Evolutionary conservation across 371 early-diverging fungal genomes (phyloP).

Genomic region (Mucor racemosus): DNA sequence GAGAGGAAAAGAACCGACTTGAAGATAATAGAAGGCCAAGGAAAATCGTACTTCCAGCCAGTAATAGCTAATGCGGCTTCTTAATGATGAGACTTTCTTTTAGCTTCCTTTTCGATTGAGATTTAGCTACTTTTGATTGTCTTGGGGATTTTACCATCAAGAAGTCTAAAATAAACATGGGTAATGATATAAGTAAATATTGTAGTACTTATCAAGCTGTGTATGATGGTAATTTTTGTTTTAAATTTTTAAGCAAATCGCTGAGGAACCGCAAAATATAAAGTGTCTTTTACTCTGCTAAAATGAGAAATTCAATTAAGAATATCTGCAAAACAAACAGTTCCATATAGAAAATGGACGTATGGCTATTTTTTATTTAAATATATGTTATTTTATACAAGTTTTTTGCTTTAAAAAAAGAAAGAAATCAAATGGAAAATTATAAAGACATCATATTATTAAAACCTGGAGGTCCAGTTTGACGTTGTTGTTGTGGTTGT

Average conservation of each 20-base stretch:
- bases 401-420: not conserved
- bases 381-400: conserved; percentile 4
- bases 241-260: no score
- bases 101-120: not conserved
- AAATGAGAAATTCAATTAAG: no score
- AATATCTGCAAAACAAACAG: not conserved
- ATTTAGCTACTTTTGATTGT: not conserved
- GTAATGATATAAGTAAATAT: no score
- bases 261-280: no score
- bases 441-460: conserved; percentile 27
- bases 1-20: conserved; percentile 6
- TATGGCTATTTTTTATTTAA: not conserved
- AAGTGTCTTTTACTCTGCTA: no score
- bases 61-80: not conserved
- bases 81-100: not conserved
- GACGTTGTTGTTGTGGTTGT: not conserved
- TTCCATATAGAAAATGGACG: not conserved
- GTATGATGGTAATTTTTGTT: no score
- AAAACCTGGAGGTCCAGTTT: conserved; percentile 10
- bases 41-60: not conserved
- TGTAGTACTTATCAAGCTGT: no score
- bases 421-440: not conserved
- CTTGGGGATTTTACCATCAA: no score
- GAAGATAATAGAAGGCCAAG: conserved; percentile 2
- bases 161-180: no score